Conservation (phyloP, 805 yeast genomes). For the Yamadazyma nakazawae region DNA sequence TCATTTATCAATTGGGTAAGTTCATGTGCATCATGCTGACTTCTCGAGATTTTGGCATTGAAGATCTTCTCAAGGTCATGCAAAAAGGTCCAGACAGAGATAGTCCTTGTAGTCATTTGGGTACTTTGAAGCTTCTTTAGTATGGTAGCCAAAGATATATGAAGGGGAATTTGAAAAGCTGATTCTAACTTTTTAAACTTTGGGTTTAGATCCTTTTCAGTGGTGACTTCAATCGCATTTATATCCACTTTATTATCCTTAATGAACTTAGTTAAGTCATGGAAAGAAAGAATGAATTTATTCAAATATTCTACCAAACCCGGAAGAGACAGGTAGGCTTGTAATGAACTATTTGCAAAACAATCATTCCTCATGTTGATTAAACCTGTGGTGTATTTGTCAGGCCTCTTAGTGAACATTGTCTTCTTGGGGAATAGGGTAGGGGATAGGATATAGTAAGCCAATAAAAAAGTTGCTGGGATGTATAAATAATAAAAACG, state of each 20-base stretch:
- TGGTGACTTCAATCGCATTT: slow-evolving; percentile 1
- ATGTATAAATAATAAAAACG: neutral
- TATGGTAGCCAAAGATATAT: slow-evolving; percentile 51
- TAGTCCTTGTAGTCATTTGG: slow-evolving; percentile 46
- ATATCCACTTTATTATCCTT: slow-evolving; percentile 18
- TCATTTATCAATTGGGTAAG: slow-evolving; percentile 78
- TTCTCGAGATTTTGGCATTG: slow-evolving; percentile 65
- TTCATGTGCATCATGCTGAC: slow-evolving; percentile 96
- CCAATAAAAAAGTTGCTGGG: slow-evolving; percentile 1
- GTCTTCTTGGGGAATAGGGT: slow-evolving; percentile 6
- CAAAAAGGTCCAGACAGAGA: slow-evolving; percentile 78
- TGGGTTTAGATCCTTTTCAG: slow-evolving; percentile 12
- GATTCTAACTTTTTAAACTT: slow-evolving; percentile 20
- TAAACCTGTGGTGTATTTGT: slow-evolving; percentile 76
- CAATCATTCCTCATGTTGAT: slow-evolving; percentile 84
- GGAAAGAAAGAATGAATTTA: slow-evolving; percentile 29
- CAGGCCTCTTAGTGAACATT: slow-evolving; percentile 57
- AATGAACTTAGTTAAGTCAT: slow-evolving; percentile 20
- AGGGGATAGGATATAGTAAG: slow-evolving; percentile 12
- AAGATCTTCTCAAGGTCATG: slow-evolving; percentile 69
- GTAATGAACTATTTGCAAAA: slow-evolving; percentile 86
- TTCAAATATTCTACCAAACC: slow-evolving; percentile 57
- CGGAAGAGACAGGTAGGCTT: slow-evolving; percentile 67
- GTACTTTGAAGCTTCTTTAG: slow-evolving; percentile 61
- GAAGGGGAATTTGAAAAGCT: slow-evolving; percentile 47